phyloP scores from a whole-genome alignment of 805 yeast genomes.

The Jamesozyma piceae region DNA sequence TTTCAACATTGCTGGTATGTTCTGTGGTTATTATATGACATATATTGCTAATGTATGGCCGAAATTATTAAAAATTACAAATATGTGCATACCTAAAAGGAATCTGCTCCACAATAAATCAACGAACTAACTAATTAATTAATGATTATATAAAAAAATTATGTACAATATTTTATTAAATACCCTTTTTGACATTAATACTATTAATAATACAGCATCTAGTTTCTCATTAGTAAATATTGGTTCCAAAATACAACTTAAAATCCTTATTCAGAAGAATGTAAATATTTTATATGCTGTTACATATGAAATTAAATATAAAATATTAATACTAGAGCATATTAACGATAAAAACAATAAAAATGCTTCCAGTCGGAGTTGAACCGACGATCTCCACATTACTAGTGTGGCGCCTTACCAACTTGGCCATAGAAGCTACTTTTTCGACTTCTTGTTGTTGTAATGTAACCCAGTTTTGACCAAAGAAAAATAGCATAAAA shows the following conservation, averaged over 20 bases:
- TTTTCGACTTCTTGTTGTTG: no score
- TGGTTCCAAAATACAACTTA: background rate
- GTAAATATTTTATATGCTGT: background rate
- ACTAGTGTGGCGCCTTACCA: conserved; percentile 88
- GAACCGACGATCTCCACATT: conserved; percentile 81
- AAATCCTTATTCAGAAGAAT: background rate
- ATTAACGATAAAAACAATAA: conserved; percentile 14
- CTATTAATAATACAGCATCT: background rate
- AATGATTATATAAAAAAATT: background rate
- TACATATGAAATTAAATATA: no score
- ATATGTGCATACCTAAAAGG: conserved; percentile 14
- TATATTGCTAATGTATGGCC: conserved; percentile 17
- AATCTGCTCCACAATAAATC: background rate
- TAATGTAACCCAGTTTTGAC: no score
- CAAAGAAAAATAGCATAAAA: no score
- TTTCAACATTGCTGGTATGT: conserved; percentile 38
- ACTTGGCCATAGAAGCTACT: conserved; percentile 52
- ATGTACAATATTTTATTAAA: background rate
- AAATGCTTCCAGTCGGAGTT: conserved; percentile 60
- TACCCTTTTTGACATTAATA: background rate
- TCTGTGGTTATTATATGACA: conserved; percentile 16
- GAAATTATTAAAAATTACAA: conserved; percentile 19
- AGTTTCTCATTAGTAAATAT: no score
- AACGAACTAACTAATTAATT: background rate
- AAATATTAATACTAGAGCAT: background rate